Base-by-base conservation (phyloP, 768 basidiomycete species). In the Cystobasidium ongulense region DNA sequence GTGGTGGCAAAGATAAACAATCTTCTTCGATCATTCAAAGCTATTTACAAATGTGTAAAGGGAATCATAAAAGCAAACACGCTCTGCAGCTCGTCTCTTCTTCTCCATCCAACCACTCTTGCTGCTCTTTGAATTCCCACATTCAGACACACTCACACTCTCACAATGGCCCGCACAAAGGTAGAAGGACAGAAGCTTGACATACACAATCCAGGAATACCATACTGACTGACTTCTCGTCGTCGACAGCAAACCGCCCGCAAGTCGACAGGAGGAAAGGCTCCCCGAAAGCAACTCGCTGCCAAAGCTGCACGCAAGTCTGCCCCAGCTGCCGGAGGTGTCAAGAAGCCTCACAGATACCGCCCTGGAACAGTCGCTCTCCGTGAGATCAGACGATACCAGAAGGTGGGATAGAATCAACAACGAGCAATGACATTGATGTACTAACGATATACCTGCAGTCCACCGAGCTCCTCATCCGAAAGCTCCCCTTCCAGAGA, bases 331-430 rank as follows among this genome's bases (percentile, higher is more conserved):
- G 89, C 93, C 76, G 93, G 93, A 84, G 93, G 93, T 87, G 93
- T 90, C 81, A 90, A 89, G 86, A 89, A 89, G 83, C 88, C 88
- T 76, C 88, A 89, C 86, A 86, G 89, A 72, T 89, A 89, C 85
- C 85, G 87, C 82, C 88, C 83, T 75, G 83, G 83, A 78, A 84
- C 83, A 67, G 84, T 84, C 78, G 84, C 84, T 63, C 83, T 84
- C 76, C 83, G 84, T 78, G 84, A 85, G 78, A 85, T 84, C 77
- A 80, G 82, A 76, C 68, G 76, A 52, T 82, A 82, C 78, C 81
- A 81, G 77, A 81, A 80, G 81, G 81, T 80, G 71, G 17, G 33
- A 5, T 25, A 21, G 11, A 29, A n/a, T n/a, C n/a, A n/a, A n/a
- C n/a, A n/a, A n/a, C n/a, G n/a, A n/a, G n/a, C n/a, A n/a, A n/a